Conservation (phyloP, 306 rosid species). For the Castanea crenata region DNA sequence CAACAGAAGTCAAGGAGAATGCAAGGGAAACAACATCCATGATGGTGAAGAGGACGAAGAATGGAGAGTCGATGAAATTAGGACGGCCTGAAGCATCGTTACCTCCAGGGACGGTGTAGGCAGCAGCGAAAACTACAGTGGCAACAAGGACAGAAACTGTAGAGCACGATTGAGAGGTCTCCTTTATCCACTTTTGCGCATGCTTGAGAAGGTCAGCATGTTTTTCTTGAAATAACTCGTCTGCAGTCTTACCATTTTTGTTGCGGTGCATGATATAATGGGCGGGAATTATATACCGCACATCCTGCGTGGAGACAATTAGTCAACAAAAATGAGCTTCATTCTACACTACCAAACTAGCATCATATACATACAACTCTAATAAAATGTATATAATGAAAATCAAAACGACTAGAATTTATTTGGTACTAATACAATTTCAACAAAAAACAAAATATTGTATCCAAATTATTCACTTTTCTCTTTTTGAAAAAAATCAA, state of each 20-base stretch:
- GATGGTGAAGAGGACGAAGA: neutral
- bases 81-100: neutral
- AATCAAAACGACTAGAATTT: no score
- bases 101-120: slow-evolving; percentile 1
- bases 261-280: neutral
- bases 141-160: neutral
- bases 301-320: neutral
- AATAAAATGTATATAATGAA: no score
- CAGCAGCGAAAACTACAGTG: slow-evolving; percentile 3
- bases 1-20: neutral
- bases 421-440: no score
- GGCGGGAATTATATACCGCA: neutral
- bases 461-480: no score
- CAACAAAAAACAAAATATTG: no score
- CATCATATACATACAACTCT: no score
- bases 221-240: neutral
- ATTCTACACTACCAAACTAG: no score
- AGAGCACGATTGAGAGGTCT: neutral
- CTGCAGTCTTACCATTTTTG: neutral
- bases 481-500: no score
- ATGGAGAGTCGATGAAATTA: neutral
- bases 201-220: neutral
- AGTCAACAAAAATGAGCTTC: no score
- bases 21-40: neutral
- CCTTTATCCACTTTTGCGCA: neutral